phyloP scores from a whole-genome alignment of 2,329 filamentous ascomycete species.

The Aphanoascus verrucosus region DNA sequence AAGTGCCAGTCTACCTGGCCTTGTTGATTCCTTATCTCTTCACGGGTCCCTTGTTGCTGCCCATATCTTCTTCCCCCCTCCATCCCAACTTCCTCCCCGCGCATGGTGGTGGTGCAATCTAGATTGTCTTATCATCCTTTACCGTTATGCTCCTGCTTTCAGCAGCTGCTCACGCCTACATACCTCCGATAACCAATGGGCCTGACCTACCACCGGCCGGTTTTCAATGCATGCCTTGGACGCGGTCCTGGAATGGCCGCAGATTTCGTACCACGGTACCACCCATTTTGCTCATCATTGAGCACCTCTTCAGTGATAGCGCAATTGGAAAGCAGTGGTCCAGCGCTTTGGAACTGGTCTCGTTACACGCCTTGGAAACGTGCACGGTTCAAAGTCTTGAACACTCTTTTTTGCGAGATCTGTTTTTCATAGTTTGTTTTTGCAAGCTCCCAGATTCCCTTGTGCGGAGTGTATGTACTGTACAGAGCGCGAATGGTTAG shows the following conservation, averaged over 20 bases:
- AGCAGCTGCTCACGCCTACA: conserved; percentile 1
- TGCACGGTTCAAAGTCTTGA: background rate
- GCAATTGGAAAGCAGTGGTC: conserved; percentile 3
- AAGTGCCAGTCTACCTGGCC: too few species aligned
- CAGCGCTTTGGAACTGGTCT: conserved; percentile 2
- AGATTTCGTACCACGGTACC: conserved; percentile 10
- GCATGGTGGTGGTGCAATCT: background rate
- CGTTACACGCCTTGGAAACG: conserved; percentile 7
- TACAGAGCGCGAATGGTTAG: background rate
- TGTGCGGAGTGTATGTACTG: too few species aligned
- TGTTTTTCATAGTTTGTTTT: background rate
- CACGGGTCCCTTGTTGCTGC: too few species aligned
- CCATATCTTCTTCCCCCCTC: too few species aligned
- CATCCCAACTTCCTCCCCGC: too few species aligned
- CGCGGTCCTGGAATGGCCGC: conserved; percentile 6
- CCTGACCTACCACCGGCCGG: background rate
- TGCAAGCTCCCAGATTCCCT: background rate
- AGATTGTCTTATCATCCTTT: background rate
- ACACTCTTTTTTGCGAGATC: background rate
- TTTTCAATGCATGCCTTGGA: background rate
- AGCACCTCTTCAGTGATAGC: background rate
- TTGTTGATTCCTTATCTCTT: too few species aligned
- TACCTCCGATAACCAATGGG: background rate
- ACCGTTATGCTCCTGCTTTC: background rate
- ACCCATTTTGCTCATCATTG: conserved; percentile 1